Evolutionary conservation across 768 basidiomycete species (phyloP).

Genomic region (Suillus americanus): DNA sequence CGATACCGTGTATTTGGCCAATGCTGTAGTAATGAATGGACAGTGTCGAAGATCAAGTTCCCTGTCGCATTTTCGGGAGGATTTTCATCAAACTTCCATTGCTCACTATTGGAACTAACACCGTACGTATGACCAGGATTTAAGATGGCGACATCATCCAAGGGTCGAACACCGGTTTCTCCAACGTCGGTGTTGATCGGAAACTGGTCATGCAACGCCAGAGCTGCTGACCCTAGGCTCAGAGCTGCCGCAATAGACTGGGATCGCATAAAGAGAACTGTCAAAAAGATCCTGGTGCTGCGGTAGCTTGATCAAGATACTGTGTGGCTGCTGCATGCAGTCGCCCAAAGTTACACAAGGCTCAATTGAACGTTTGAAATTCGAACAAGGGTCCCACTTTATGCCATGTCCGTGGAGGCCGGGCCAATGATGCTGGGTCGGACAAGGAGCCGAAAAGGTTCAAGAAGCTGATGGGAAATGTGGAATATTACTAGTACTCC

Average conservation of each 20-base stretch:
- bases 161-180: background rate
- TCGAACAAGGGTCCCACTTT: background rate
- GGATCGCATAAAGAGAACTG: background rate
- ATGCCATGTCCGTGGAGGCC: too few species aligned
- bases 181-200: background rate
- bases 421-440: background rate
- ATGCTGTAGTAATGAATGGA: constrained; percentile 32
- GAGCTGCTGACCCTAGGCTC: background rate
- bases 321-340: background rate
- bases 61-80: constrained; percentile 29
- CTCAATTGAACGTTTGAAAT: too few species aligned
- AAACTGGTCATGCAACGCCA: background rate
- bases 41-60: constrained; percentile 16
- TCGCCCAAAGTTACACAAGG: background rate
- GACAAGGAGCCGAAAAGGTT: too few species aligned
- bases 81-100: constrained; percentile 20
- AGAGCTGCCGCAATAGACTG: background rate
- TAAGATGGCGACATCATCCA: background rate
- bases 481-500: too few species aligned
- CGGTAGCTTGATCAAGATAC: background rate
- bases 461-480: too few species aligned
- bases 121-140: background rate
- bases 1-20: constrained; percentile 39
- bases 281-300: background rate
- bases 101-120: background rate